Percentiles rank a stretch among this genome's conserved stretches.
Conservation (phyloP, 2,329 filamentous ascomycete species). For the Colletotrichum magnum region DNA sequence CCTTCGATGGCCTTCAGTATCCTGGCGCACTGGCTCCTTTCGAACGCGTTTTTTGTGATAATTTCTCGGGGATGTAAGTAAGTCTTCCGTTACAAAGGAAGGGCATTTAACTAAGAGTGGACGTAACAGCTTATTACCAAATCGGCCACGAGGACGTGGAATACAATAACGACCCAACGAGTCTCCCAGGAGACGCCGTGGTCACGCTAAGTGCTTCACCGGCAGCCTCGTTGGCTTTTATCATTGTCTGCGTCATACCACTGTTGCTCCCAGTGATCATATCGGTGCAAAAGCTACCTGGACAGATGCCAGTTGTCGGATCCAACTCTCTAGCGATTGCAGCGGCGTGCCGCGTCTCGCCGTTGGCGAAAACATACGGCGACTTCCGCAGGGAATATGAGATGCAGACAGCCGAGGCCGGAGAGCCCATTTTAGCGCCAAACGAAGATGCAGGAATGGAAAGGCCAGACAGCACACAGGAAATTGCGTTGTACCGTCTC, state of each 20-base stretch:
- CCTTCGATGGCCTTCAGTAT: neutral
- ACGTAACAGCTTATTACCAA: neutral
- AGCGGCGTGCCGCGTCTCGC: conserved; percentile 5
- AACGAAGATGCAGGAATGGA: neutral
- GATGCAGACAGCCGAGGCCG: neutral
- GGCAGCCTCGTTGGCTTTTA: neutral
- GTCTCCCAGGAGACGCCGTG: neutral
- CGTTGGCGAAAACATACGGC: neutral
- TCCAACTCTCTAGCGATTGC: neutral
- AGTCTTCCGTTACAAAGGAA: no score
- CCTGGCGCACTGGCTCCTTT: neutral
- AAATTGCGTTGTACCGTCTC: neutral
- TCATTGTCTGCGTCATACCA: neutral
- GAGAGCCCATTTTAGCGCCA: neutral
- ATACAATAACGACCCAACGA: neutral
- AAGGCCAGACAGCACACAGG: neutral
- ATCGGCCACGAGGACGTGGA: neutral
- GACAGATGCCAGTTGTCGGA: conserved; percentile 3
- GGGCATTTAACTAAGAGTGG: no score
- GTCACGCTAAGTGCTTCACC: neutral
- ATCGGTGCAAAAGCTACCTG: neutral
- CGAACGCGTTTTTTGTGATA: neutral
- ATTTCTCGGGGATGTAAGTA: neutral
- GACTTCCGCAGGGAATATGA: no score
- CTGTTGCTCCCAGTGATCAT: neutral